Percentiles rank a stretch among this genome's conserved stretches.
Evolutionary conservation across 345 rosid species (phyloP).

Genomic region (Acer saccharum): DNA sequence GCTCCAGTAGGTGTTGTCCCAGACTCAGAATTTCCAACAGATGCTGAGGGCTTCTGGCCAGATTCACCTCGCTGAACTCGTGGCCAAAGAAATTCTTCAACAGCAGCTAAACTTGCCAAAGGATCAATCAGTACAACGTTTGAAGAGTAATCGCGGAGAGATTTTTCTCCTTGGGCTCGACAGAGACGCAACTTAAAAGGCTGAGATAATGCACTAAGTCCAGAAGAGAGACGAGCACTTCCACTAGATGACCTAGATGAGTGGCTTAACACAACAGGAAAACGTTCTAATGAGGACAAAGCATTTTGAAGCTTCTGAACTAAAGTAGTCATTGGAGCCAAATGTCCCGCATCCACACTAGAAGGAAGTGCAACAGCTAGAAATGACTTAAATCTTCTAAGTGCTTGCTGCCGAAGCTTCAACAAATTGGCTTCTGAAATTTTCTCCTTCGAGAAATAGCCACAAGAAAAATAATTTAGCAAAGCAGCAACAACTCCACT

Average conservation of each 20-base stretch:
- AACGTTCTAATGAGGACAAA: slow-evolving; percentile 88
- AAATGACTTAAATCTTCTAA: slow-evolving; percentile 79
- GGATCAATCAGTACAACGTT: slow-evolving; percentile 95
- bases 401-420: slow-evolving; percentile 84
- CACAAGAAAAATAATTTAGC: slow-evolving; percentile 91
- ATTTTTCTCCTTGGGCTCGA: slow-evolving; percentile 88
- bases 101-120: slow-evolving; percentile 91
- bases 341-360: slow-evolving; percentile 45
- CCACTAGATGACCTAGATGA: slow-evolving; percentile 85
- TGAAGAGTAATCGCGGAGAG: slow-evolving; percentile 97
- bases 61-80: slow-evolving; percentile 90
- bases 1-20: slow-evolving; percentile 62
- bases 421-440: slow-evolving; percentile 73
- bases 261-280: slow-evolving; percentile 95
- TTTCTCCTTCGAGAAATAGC: slow-evolving; percentile 80
- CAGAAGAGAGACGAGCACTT: slow-evolving; percentile 96
- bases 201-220: slow-evolving; percentile 91
- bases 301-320: slow-evolving; percentile 99
- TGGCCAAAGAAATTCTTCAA: slow-evolving; percentile 98
- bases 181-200: slow-evolving; percentile 95
- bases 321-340: slow-evolving; percentile 73
- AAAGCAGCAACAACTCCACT: slow-evolving; percentile 97
- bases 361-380: slow-evolving; percentile 76
- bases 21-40: slow-evolving; percentile 70
- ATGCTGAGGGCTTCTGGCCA: slow-evolving; percentile 65